These are phyloP conservation scores for Haplosporangium gracile DNA, from an alignment of 192 early-diverging fungal species.

Conservation along the genomic window DNA sequence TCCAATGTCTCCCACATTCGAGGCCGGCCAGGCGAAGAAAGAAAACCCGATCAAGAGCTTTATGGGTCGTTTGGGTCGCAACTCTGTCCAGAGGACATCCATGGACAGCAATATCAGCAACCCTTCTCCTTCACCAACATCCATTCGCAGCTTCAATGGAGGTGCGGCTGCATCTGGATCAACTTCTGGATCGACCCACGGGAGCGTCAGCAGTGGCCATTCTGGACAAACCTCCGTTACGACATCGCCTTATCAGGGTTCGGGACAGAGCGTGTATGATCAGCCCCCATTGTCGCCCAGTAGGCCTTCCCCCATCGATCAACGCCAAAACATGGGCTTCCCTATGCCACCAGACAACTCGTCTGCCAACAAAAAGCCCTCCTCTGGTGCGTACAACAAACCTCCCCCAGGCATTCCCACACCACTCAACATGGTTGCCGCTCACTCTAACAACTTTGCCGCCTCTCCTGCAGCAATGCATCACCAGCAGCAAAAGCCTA, in stretches of 20 bases:
- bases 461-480: not conserved
- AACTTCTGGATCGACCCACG: slow-evolving; percentile 17
- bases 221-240: slow-evolving; percentile 21
- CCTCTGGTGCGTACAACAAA: not conserved
- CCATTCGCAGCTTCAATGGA: slow-evolving; percentile 42
- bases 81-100: slow-evolving; percentile 39
- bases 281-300: not conserved
- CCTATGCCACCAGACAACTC: not conserved
- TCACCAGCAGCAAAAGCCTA: slow-evolving; percentile 10
- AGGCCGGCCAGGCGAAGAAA: slow-evolving; percentile 16
- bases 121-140: slow-evolving; percentile 37
- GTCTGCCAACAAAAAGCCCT: not conserved
- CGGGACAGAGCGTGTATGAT: slow-evolving; percentile 14
- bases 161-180: slow-evolving; percentile 4
- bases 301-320: not conserved
- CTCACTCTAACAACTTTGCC: not conserved
- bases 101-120: slow-evolving; percentile 35
- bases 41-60: slow-evolving; percentile 52
- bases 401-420: not conserved
- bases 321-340: slow-evolving; percentile 6
- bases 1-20: slow-evolving; percentile 23
- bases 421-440: slow-evolving; percentile 16
- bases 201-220: slow-evolving; percentile 33
- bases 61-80: slow-evolving; percentile 51
- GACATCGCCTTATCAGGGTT: slow-evolving; percentile 11